Percentiles rank a stretch among this genome's conserved stretches.
Evolutionary conservation across 1,284 basidiomycete species (phyloP).

Genomic region (Cutaneotrichosporon cavernicola): DNA sequence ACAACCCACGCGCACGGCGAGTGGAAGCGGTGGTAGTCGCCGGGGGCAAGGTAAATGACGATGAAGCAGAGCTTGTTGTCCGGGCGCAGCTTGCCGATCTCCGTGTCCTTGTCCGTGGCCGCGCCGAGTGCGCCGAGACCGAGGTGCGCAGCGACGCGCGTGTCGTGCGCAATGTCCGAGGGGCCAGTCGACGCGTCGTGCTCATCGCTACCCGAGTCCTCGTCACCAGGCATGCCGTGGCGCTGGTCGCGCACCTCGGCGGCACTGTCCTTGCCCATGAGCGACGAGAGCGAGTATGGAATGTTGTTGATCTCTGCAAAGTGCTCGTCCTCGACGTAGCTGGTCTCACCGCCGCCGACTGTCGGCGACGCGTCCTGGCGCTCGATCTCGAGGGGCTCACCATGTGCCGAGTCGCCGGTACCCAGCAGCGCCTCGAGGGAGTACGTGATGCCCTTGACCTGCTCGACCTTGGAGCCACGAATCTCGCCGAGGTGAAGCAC

Average conservation of each 20-base stretch:
- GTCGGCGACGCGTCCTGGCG: constrained; percentile 37
- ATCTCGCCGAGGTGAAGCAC: constrained; percentile 92
- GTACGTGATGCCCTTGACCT: constrained; percentile 97
- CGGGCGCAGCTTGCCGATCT: constrained; percentile 53
- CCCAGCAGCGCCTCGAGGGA: constrained; percentile 90
- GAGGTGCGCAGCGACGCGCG: constrained; percentile 54
- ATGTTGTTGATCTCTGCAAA: constrained; percentile 98
- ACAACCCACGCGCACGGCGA: constrained; percentile 95
- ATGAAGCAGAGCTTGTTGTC: constrained; percentile 84
- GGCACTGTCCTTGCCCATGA: constrained; percentile 59
- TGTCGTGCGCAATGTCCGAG: constrained; percentile 62
- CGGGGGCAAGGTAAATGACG: constrained; percentile 96
- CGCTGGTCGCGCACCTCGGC: constrained; percentile 28
- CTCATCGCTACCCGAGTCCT: constrained; percentile 25
- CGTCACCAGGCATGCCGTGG: constrained; percentile 16
- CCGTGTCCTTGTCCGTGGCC: constrained; percentile 54
- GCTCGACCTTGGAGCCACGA: constrained; percentile 76
- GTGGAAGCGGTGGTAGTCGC: constrained; percentile 98
- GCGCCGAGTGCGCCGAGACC: constrained; percentile 57
- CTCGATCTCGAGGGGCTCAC: constrained; percentile 29
- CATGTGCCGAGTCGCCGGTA: constrained; percentile 50
- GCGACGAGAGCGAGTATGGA: constrained; percentile 83
- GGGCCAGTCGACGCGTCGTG: constrained; percentile 45
- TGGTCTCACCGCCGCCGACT: constrained; percentile 46
- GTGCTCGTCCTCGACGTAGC: constrained; percentile 63